Conservation (phyloP, 1,284 basidiomycete genomes). For the Trichosporon asahii region DNA sequence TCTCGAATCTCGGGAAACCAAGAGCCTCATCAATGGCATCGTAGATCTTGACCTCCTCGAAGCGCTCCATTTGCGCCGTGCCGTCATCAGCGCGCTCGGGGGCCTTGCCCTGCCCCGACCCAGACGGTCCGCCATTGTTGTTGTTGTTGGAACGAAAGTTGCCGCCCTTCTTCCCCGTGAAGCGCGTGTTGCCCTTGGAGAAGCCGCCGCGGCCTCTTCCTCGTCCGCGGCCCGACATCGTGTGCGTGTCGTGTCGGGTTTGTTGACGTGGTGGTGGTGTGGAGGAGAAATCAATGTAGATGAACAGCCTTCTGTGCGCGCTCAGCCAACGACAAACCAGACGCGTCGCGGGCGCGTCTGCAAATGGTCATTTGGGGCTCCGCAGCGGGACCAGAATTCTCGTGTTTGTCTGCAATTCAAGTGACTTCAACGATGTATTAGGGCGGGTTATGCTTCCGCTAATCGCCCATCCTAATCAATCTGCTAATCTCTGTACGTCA, state of each 20-base stretch:
- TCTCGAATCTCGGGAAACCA: conserved; percentile 75
- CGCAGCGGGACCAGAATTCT: not conserved
- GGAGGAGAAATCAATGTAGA: not conserved
- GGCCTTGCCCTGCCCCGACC: conserved; percentile 41
- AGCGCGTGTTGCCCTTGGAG: conserved; percentile 47
- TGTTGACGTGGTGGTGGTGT: not conserved
- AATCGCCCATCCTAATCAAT: not conserved
- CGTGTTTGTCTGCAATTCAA: not conserved
- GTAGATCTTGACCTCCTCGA: conserved; percentile 68
- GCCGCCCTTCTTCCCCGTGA: conserved; percentile 39
- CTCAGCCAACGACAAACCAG: not conserved
- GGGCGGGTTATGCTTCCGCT: not conserved
- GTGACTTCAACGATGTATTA: not conserved
- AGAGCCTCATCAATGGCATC: conserved; percentile 93
- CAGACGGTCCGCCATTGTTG: conserved; percentile 18
- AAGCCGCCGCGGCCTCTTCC: conserved; percentile 54
- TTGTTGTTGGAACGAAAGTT: conserved; percentile 11
- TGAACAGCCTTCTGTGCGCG: not conserved
- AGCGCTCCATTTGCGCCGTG: conserved; percentile 72
- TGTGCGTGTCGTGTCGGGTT: not conserved
- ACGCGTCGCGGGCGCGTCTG: conserved; percentile 9
- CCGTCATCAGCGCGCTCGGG: conserved; percentile 80
- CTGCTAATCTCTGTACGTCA: conserved; percentile 1
- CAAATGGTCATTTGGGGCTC: conserved; percentile 11
- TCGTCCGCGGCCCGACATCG: conserved; percentile 52